Evolutionary conservation across 1,284 basidiomycete genomes (phyloP), one percentile per base, ranked within the genome.

Genomic region (Trichosporon sp.): DNA sequence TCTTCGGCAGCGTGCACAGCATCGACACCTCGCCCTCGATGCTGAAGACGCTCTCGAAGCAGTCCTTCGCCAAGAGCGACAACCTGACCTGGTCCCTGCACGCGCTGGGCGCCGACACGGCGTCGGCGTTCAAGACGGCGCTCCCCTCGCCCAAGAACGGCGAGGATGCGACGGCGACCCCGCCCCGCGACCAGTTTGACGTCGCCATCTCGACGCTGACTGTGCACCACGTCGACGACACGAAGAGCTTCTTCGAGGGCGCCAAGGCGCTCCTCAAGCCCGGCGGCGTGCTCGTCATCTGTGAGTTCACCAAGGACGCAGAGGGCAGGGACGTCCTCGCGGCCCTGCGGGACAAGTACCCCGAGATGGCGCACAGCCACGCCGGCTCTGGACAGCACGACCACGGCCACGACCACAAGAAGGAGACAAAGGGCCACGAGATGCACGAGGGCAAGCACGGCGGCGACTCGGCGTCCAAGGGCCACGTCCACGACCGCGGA

Each of bases 1-100:
- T 67, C 14, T 82, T 81, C 70, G 48, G 65, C 32, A 70, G 72
- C 37, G 72, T 80, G 32, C 78, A 80, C 76, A 67, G 75, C 3
- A 78, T 81, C 72, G 81, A 82, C 69, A 68, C 74, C 8, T 77
- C 75, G 26, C 72, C 76, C 2, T 74, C 70, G 10, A 82, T 82
- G 81, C 75, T 82, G 48, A 48, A 59, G 4, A 65, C 74, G 10
- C 73, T 81, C 37, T 67, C 75, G 4, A 48, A 37, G 2, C 73
- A 74, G 54, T 40, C 71, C 51, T 68, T 66, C 31, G 48, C 70
- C 1, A 10, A 37, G 64, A 7, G 14, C 38, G 67, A 68, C 26
- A 66, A 69, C 37, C 56, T 76, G 12, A 69, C 66, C 1, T 75
- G 69, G 35, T 71, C 72, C 2, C 72, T 74, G 1, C 78, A 76